These are phyloP conservation scores for Tylopilus intermedius DNA, from an alignment of 768 basidiomycete species.

Conservation along the genomic window DNA sequence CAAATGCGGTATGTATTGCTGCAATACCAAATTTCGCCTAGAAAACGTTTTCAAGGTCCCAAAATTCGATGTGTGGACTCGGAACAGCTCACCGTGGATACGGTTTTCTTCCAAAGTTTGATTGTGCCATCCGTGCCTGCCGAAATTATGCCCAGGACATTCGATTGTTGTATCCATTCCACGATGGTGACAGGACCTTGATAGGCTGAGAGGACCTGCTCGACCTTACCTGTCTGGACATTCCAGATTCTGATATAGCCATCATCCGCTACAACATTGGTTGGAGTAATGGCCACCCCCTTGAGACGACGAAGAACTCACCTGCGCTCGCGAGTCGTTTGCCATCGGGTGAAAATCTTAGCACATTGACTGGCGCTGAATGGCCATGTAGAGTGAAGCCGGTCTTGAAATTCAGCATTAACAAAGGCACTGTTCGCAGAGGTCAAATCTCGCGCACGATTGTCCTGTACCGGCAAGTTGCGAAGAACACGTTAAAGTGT, in stretches of 20 bases:
- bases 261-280: background rate
- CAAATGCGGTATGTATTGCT: background rate
- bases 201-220: background rate
- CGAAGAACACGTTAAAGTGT: no score
- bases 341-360: background rate
- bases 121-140: background rate
- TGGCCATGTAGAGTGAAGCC: background rate
- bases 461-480: no score
- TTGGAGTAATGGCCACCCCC: background rate
- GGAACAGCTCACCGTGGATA: no score
- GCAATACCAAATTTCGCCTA: background rate
- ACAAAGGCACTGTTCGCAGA: no score
- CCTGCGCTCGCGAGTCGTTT: background rate
- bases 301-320: background rate
- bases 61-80: no score
- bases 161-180: background rate
- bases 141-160: background rate
- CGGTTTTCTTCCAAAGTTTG: background rate
- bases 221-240: background rate
- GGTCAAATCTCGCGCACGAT: no score
- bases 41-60: no score
- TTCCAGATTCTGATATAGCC: background rate
- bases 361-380: background rate
- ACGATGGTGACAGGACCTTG: background rate
- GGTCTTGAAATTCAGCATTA: no score